Evolutionary conservation across 306 rosid species (phyloP), one percentile per base, ranked within the genome.

Genomic region (Ormosia emarginata): DNA sequence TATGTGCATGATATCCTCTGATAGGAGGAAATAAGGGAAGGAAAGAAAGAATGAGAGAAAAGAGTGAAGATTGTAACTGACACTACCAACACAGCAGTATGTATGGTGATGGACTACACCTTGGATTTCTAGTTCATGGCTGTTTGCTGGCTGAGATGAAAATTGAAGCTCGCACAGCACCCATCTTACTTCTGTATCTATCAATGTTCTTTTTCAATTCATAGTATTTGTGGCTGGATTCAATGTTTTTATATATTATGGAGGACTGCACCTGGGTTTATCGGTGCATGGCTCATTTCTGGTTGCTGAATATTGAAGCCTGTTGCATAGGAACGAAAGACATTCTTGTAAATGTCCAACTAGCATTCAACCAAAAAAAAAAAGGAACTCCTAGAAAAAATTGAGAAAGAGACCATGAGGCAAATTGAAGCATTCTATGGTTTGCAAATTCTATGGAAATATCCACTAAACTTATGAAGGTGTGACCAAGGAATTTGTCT

Each of bases 241-340:
- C 33, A 50, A 36, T 24, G 56, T 37, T 47, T 47, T 30, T 34
- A 49, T 52, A 34, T 18, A 18, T 52, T 32, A 46, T 71, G 15
- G 66, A 34, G 36, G 29, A 63, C 58, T 41, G 30, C 46, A 61
- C 44, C 56, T 58, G 18, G 40, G 5, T 32, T 66, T 64, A 6
- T 37, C 6, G 3, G 58, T 36, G 62, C 56, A 71, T 65, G 59
- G n/a, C 69, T 79, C 82, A 9, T 72, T 8, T 59, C 64, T 80
- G 11, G 79, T 69, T 36, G 67, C 18, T 81, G 49, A 52, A 73
- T 39, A 14, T 29, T 56, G 62, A 68, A 79, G 47, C 57, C 13
- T 15, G 36, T 58, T 72, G 71, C 70, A 18, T 57, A 9, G 36
- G 52, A 44, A 64, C 46, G 2, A 18, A 53, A 72, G 41, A 24